Conservation (phyloP, 805 yeast genomes). For the Candida ponderosae region DNA sequence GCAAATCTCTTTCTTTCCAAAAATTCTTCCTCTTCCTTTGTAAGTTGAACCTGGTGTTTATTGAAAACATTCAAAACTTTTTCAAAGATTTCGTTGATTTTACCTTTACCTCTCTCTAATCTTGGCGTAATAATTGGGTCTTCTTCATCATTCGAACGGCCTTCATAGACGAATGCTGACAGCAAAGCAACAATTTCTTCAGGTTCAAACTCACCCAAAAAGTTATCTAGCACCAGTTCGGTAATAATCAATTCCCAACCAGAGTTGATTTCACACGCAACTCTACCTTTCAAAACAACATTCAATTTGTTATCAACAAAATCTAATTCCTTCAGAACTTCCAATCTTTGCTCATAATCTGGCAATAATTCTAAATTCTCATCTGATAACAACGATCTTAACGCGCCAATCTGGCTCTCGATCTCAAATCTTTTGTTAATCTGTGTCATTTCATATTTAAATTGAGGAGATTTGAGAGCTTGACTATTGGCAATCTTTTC, state of each 20-base stretch:
- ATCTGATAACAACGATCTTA: conserved; percentile 65
- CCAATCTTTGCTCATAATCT: conserved; percentile 84
- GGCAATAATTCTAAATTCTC: conserved; percentile 88
- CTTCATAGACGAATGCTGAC: conserved; percentile 91
- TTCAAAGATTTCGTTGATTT: conserved; percentile 64
- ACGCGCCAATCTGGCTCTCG: conserved; percentile 40
- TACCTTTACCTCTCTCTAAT: conserved; percentile 59
- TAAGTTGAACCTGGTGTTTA: conserved; percentile 62
- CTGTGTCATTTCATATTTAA: conserved; percentile 36
- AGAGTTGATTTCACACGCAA: conserved; percentile 84
- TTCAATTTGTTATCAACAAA: conserved; percentile 73
- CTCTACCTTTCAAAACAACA: conserved; percentile 82
- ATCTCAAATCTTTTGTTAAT: conserved; percentile 38
- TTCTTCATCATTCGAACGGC: conserved; percentile 53
- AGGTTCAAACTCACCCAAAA: conserved; percentile 86
- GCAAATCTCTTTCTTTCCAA: conserved; percentile 81
- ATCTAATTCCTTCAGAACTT: conserved; percentile 68
- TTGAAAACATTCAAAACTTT: conserved; percentile 54
- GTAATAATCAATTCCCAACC: conserved; percentile 91
- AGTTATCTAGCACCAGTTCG: conserved; percentile 84
- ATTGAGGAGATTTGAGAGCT: conserved; percentile 31
- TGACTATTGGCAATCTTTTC: conserved; percentile 20
- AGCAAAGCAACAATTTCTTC: conserved; percentile 95
- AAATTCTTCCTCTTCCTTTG: conserved; percentile 81
- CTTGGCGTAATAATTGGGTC: conserved; percentile 65